Percentiles rank a stretch among this genome's conserved stretches.
These are phyloP conservation scores for Noccaea bulbosa DNA, from an alignment of 345 rosid species.

Conservation along the genomic window DNA sequence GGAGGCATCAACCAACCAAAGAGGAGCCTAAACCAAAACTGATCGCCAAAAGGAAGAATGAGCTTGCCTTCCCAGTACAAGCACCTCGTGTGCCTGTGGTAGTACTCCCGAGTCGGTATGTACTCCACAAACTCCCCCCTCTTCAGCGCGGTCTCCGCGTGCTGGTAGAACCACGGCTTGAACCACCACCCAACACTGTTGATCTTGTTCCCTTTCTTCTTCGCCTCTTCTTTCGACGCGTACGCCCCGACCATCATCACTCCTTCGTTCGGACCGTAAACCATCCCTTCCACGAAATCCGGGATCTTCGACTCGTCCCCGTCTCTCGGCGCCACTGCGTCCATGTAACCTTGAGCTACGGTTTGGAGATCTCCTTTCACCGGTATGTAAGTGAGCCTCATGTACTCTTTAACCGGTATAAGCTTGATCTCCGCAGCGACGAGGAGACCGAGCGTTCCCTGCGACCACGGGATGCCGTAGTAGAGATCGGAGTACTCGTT, in stretches of 20 bases:
- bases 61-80: constrained; percentile 99
- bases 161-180: constrained; percentile 99
- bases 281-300: constrained; percentile 94
- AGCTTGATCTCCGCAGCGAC: constrained; percentile 95
- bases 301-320: constrained; percentile 82
- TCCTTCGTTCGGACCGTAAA: constrained; percentile 69
- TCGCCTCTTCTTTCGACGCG: constrained; percentile 92
- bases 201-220: constrained; percentile 83
- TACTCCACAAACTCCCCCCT: constrained; percentile 94
- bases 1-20: constrained; percentile 99
- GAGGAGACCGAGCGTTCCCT: constrained; percentile 95
- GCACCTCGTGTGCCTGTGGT: constrained; percentile 97
- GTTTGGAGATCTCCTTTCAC: constrained; percentile 69
- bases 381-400: constrained; percentile 92
- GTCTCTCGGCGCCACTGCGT: constrained; percentile 91
- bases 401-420: constrained; percentile 85
- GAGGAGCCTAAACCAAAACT: constrained; percentile 92
- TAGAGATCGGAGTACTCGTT: constrained; percentile 89
- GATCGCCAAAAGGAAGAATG: constrained; percentile 96
- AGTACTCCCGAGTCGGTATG: constrained; percentile 95
- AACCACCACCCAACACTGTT: constrained; percentile 98
- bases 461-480: constrained; percentile 98
- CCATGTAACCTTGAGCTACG: constrained; percentile 79
- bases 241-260: constrained; percentile 95
- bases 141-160: constrained; percentile 78